Evolutionary conservation across 106 monocot species (phyloP), one percentile per base, ranked within the genome.

Genomic region (Hemerocallis citrina): DNA sequence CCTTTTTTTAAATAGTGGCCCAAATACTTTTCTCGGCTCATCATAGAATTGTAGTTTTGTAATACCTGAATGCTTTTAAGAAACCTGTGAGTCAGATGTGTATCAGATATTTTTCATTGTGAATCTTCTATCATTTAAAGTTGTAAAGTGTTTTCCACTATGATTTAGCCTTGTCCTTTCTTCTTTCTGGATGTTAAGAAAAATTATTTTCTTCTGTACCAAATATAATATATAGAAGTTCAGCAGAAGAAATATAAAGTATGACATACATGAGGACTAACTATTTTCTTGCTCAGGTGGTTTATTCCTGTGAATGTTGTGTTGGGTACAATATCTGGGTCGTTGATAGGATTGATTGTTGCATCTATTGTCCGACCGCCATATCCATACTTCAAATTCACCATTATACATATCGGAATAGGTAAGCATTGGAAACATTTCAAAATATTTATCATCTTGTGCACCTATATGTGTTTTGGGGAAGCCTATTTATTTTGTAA

Each of bases 311-410:
- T 81, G 45, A 95, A 95, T 72, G 67, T 95, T 22, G 42, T 95
- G 55, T 55, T 95, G 41, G 64, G 65, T 55, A 64, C 89, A 50
- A 63, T 86, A 56, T 73, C 79, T 51, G 95, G 95, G 30, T 95
- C 95, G 25, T 35, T 95, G 43, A 79, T 95, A 35, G 89, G 95
- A 31, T 64, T 95, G 20, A 48, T 86, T 63, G 95, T 95, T 51
- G 95, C 95, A 52, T 79, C 52, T 34, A 64, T 95, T 68, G 55
- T 90, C 48, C 75, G 74, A 15, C 89, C 95, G 1, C 95, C 95
- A 44, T 77, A 90, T 61, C 89, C 95, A 23, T 95, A 86, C 50
- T 95, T 95, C 81, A 95, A 84, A 71, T 95, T 95, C 63, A 95
- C 89, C 51, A 75, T 95, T 68, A 68, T 95, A 64, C 89, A 89